Conservation (phyloP, 179 eudicot species). For the Vitellaria paradoxa region DNA sequence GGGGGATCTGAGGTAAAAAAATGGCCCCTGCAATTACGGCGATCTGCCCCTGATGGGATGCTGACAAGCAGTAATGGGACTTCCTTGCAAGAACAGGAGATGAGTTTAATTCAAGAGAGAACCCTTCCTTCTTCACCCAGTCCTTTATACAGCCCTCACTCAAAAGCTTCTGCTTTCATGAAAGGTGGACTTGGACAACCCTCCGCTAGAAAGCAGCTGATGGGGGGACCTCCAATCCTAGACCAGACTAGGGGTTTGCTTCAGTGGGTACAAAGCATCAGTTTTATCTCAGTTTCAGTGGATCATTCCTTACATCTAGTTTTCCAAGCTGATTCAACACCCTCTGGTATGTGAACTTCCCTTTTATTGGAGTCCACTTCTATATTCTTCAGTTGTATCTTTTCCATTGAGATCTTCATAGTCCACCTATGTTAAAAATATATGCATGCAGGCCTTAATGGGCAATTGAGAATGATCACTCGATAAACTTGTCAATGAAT, state of each 20-base stretch:
- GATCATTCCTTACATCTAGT: slow-evolving; percentile 84
- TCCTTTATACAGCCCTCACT: slow-evolving; percentile 69
- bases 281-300: slow-evolving; percentile 72
- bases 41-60: slow-evolving; percentile 74
- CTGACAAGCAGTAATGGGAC: slow-evolving; percentile 67
- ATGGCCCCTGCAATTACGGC: slow-evolving; percentile 92
- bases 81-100: slow-evolving; percentile 82
- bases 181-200: slow-evolving; percentile 84
- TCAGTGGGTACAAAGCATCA: slow-evolving; percentile 93
- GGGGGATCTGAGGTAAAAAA: slow-evolving; percentile 93
- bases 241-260: slow-evolving; percentile 83
- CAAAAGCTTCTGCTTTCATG: slow-evolving; percentile 69
- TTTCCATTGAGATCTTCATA: not conserved
- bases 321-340: slow-evolving; percentile 66
- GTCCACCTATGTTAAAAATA: not conserved
- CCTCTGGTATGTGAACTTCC: slow-evolving; percentile 47
- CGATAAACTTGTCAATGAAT: not conserved
- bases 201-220: slow-evolving; percentile 63
- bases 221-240: slow-evolving; percentile 58
- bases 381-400: not conserved
- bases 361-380: not conserved
- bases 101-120: slow-evolving; percentile 63
- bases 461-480: not conserved
- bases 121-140: slow-evolving; percentile 75
- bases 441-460: not conserved